phyloP scores from a whole-genome alignment of 805 yeast genomes.

The Zygosaccharomyces siamensis region DNA sequence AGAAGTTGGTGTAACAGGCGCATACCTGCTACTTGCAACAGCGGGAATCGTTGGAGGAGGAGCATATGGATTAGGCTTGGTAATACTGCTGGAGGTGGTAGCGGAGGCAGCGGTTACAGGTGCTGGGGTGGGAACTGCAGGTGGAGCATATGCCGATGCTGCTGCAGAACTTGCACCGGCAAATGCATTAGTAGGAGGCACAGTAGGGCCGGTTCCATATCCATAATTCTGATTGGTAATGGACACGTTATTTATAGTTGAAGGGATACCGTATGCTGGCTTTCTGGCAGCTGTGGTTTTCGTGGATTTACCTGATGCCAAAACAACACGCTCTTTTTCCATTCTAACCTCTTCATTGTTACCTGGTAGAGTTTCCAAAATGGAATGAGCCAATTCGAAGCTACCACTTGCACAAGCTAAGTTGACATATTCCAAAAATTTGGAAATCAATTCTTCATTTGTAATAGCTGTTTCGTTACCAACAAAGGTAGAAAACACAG shows the following conservation, averaged over 20 bases:
- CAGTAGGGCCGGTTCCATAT: conserved; percentile 1
- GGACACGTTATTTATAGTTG: conserved; percentile 4
- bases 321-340: conserved; percentile 74
- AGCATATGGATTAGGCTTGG: conserved; percentile 18
- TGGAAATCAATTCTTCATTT: conserved; percentile 38
- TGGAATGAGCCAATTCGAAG: conserved; percentile 70
- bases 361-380: conserved; percentile 67
- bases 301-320: conserved; percentile 48
- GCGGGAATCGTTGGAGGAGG: conserved; percentile 26
- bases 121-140: conserved; percentile 3
- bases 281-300: conserved; percentile 8
- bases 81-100: not conserved
- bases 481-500: conserved; percentile 45
- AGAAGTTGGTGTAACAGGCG: conserved; percentile 8
- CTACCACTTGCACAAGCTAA: conserved; percentile 78
- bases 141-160: not conserved
- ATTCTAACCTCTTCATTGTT: conserved; percentile 62
- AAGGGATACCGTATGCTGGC: conserved; percentile 7
- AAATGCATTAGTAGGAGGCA: not conserved
- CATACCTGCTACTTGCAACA: conserved; percentile 28
- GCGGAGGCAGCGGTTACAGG: conserved; percentile 5
- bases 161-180: not conserved
- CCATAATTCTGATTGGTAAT: not conserved
- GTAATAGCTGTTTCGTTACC: conserved; percentile 22
- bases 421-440: conserved; percentile 76